Evolutionary conservation across 129 eudicot genomes (phyloP).

Genomic region (Flaveria linearis): DNA sequence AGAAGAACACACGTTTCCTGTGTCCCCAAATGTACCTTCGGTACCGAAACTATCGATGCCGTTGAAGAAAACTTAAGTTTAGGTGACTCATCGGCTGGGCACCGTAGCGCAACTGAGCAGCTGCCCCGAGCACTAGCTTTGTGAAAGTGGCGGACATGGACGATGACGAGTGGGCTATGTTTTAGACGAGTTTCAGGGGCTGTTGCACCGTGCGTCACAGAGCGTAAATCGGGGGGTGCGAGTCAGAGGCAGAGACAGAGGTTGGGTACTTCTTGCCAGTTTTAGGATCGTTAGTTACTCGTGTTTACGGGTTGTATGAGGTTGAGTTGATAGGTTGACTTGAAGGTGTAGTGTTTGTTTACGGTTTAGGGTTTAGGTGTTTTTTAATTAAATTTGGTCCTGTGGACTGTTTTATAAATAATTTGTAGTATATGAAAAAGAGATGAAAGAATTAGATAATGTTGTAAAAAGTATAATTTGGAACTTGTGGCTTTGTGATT

Average conservation of each 20-base stretch:
- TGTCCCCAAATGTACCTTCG: slow-evolving; percentile 34
- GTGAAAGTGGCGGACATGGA: slow-evolving; percentile 85
- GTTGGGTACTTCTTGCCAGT: slow-evolving; percentile 98
- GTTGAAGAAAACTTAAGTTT: slow-evolving; percentile 49
- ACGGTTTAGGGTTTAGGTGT: slow-evolving; percentile 23
- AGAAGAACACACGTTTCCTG: slow-evolving; percentile 18
- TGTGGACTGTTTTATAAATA: slow-evolving; percentile 73
- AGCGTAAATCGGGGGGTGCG: slow-evolving; percentile 54
- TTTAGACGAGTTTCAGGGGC: slow-evolving; percentile 74
- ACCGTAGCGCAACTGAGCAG: slow-evolving; percentile 89
- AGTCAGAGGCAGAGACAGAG: slow-evolving; percentile 86
- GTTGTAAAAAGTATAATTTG: slow-evolving; percentile 6
- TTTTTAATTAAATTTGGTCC: slow-evolving; percentile 35
- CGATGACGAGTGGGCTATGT: slow-evolving; percentile 76
- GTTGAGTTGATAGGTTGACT: slow-evolving; percentile 40
- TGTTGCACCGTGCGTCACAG: slow-evolving; percentile 53
- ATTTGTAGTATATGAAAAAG: slow-evolving; percentile 48
- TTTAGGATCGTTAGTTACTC: slow-evolving; percentile 54
- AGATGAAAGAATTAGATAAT: slow-evolving; percentile 23
- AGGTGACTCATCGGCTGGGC: slow-evolving; percentile 74
- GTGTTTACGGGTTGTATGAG: slow-evolving; percentile 27
- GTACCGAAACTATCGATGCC: slow-evolving; percentile 18
- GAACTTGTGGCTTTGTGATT: not conserved
- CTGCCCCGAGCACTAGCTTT: slow-evolving; percentile 68
- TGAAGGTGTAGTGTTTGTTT: slow-evolving; percentile 24